These are phyloP conservation scores for Casuarina equisetifolia DNA, from an alignment of 306 rosid species.

Conservation along the genomic window DNA sequence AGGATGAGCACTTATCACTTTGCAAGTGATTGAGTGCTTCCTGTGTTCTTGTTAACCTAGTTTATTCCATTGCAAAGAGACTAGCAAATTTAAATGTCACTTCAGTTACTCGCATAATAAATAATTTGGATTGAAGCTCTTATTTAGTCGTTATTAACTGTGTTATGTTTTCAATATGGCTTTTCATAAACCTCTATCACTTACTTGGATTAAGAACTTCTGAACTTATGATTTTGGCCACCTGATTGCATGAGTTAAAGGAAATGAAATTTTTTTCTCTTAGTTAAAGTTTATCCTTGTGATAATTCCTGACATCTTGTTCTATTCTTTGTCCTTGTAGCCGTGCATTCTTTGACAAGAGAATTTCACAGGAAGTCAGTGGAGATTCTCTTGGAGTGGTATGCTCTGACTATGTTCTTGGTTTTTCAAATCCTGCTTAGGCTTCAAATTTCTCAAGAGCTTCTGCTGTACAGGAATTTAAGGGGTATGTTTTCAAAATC, in stretches of 20 bases:
- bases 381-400: constrained; percentile 68
- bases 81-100: not conserved
- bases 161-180: not conserved
- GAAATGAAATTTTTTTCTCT: not conserved
- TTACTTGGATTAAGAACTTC: not conserved
- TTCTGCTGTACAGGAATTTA: constrained; percentile 34
- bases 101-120: not conserved
- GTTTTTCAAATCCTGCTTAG: not conserved
- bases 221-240: not conserved
- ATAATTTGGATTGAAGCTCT: not conserved
- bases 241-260: not conserved
- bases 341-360: constrained; percentile 60
- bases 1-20: not conserved
- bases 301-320: not conserved
- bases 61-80: not conserved
- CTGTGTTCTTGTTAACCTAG: not conserved
- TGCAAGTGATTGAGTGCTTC: not conserved
- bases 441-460: not conserved
- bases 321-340: constrained; percentile 15
- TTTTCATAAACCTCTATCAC: not conserved
- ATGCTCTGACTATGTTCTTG: not conserved
- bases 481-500: constrained; percentile 47
- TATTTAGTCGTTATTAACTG: not conserved
- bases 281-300: not conserved
- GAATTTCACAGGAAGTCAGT: constrained; percentile 64